phyloP scores from a whole-genome alignment of 805 yeast species.

The Yarrowia sp. region DNA sequence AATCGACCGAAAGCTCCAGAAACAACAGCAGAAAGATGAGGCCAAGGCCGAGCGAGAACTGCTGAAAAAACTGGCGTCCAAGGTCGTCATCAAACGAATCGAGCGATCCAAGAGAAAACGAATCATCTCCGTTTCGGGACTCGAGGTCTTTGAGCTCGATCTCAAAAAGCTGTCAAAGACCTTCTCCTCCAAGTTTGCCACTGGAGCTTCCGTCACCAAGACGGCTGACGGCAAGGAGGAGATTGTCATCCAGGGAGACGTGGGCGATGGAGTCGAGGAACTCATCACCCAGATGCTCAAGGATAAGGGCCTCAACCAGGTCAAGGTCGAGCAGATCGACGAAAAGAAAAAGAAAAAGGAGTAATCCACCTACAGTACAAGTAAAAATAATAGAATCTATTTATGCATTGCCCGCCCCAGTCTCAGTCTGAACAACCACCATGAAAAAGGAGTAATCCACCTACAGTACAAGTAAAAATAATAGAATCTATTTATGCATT shows the following conservation, averaged over 20 bases:
- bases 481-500: slow-evolving; percentile 2
- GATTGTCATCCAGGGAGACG: slow-evolving; percentile 90
- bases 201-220: slow-evolving; percentile 90
- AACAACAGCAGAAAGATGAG: slow-evolving; percentile 74
- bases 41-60: slow-evolving; percentile 72
- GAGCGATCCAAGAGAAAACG: slow-evolving; percentile 88
- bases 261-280: slow-evolving; percentile 82
- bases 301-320: slow-evolving; percentile 77
- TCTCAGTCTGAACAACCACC: neutral
- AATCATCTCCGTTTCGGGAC: slow-evolving; percentile 78
- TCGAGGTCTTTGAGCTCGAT: slow-evolving; percentile 84
- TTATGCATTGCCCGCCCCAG: neutral
- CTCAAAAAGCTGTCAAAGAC: slow-evolving; percentile 88
- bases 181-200: slow-evolving; percentile 90
- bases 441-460: slow-evolving; percentile 14
- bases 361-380: neutral
- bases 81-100: slow-evolving; percentile 77
- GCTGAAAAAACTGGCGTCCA: slow-evolving; percentile 72
- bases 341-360: slow-evolving; percentile 47
- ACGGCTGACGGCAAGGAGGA: slow-evolving; percentile 90
- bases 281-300: slow-evolving; percentile 66
- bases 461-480: neutral
- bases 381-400: neutral
- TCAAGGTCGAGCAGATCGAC: slow-evolving; percentile 84
- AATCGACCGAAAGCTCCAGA: slow-evolving; percentile 75